Evolutionary conservation across 768 basidiomycete species (phyloP).

Genomic region (Fistulinella prunicolor): DNA sequence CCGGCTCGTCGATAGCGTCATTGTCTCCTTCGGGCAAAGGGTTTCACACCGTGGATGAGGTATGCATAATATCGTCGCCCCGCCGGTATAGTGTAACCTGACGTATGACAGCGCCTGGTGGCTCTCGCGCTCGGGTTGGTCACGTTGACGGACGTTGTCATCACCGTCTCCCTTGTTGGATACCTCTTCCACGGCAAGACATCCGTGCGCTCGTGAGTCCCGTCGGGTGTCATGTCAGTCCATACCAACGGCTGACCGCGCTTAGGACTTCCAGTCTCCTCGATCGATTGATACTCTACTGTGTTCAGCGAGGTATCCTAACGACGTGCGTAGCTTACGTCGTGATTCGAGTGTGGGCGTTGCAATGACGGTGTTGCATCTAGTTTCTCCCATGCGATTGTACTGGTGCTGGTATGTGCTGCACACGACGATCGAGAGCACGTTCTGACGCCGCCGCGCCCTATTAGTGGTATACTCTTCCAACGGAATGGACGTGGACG

Average conservation of each 20-base stretch:
- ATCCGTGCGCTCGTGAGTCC: slow-evolving; percentile 4
- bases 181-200: slow-evolving; percentile 7
- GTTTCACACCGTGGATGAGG: no score
- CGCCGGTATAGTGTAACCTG: not conserved
- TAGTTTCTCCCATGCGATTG: slow-evolving; percentile 6
- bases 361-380: not conserved
- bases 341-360: not conserved
- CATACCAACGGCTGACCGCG: not conserved
- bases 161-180: slow-evolving; percentile 12
- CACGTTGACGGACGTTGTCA: slow-evolving; percentile 15
- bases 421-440: no score
- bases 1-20: not conserved
- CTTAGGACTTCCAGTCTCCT: slow-evolving; percentile 4
- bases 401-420: slow-evolving; percentile 9
- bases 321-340: slow-evolving; percentile 10
- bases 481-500: slow-evolving; percentile 2
- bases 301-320: slow-evolving; percentile 12
- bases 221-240: not conserved
- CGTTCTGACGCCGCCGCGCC: not conserved
- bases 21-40: no score
- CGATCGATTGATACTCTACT: slow-evolving; percentile 10
- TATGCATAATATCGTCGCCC: no score
- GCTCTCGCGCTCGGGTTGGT: slow-evolving; percentile 11
- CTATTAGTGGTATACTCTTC: slow-evolving; percentile 9
- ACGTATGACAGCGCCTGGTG: slow-evolving; percentile 3